Conservation (phyloP, 1,139 yeast genomes). For the Maudiozyma humilis region DNA sequence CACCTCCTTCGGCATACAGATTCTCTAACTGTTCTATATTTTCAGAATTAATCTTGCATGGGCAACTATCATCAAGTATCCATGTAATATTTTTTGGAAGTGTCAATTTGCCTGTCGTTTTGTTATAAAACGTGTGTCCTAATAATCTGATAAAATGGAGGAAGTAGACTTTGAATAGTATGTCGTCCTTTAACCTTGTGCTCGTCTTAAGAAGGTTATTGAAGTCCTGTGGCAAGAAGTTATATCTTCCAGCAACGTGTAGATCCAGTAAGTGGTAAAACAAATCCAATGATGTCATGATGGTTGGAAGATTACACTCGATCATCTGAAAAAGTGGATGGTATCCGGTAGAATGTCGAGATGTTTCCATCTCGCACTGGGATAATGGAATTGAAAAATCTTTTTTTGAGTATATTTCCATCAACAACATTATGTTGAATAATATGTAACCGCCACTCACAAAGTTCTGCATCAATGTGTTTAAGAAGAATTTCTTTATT, state of each 20-base stretch:
- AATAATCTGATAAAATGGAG: neutral
- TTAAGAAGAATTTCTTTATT: conserved; percentile 1
- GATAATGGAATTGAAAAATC: conserved; percentile 2
- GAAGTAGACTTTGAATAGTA: neutral
- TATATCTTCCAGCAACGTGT: neutral
- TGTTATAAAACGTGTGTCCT: neutral
- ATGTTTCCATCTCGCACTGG: neutral
- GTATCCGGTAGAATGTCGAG: neutral
- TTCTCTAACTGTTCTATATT: too few relatives aligned
- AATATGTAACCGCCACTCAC: conserved; percentile 12
- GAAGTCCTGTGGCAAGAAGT: conserved; percentile 3
- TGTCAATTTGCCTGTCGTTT: neutral
- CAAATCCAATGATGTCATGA: neutral
- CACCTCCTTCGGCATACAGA: too few relatives aligned
- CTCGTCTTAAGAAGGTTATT: neutral
- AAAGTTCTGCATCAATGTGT: conserved; percentile 8
- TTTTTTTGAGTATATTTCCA: neutral
- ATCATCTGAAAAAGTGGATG: conserved; percentile 2
- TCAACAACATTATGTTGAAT: conserved; percentile 11
- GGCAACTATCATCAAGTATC: neutral
- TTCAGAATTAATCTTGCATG: neutral
- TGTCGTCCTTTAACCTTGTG: neutral
- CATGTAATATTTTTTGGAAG: neutral
- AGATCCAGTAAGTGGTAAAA: neutral
- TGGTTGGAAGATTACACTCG: neutral